Base-by-base conservation (phyloP, 805 yeast species). In the Kuraishia capsulata region DNA sequence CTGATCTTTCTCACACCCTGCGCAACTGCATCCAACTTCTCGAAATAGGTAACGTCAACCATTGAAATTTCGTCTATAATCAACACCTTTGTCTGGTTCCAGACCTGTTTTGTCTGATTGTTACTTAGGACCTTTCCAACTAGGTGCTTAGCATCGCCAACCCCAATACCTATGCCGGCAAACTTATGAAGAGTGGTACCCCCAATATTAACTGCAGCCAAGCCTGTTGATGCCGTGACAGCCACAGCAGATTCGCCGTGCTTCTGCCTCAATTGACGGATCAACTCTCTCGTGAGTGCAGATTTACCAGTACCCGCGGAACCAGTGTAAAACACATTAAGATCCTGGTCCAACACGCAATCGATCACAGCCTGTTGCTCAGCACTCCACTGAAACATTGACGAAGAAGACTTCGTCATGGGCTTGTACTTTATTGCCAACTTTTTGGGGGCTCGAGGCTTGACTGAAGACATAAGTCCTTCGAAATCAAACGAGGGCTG, bases 261-360 rank as follows among this genome's bases (percentile, higher is more conserved):
- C 42, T 65, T 67, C 1, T 46, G 42, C 44, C 61, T 66, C 39
- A 84, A 53, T 0, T 67, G 57, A 48, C 73, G 71, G 39, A 84
- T 82, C 28, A 84, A 64, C 9, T 76, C 67, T 43, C 72, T 70
- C 37, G 92, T 62, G n/a, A 92, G 64, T 3, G 92, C 81, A 1
- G 98, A 90, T 54, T 92, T 92, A 53, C 98, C 98, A 0, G 98
- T 92, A 51, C 98, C 98, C 0, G 98, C 98, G 25, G 97, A 87
- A 37, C 98, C 98, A 0, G 98, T 92, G 55, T 85, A 92, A 53
- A 92, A 92, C 3, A 92, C 61, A 42, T 81, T 85, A 14, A 65
- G 61, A 0, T 94, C 88, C 18, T 64, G 52, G 33, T 73, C 58
- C 4, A 61, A 29, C 0, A 81, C 95, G 39, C 84, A 58, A 8